Base-by-base conservation (phyloP, 2,329 filamentous ascomycete genomes). In the Pleurostoma richardsiae region DNA sequence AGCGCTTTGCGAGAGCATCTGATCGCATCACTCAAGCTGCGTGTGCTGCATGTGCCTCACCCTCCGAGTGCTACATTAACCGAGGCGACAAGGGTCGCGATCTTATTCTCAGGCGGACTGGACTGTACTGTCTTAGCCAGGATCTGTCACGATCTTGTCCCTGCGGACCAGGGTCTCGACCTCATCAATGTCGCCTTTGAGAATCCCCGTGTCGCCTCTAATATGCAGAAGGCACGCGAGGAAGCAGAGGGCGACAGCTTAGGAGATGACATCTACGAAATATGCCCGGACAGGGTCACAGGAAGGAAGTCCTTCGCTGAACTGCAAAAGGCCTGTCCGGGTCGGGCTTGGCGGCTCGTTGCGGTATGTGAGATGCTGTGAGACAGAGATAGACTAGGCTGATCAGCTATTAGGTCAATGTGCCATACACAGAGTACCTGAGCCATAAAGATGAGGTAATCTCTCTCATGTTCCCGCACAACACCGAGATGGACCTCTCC, bases 401-500 rank as follows among this genome's bases (percentile, higher is more conserved):
- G 19, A 19, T 19, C 19, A 19, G 19, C 19, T 19, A 19, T 19
- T 51, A 85, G 73, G 76, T 96, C 47, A 86, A 99, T 59, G 74
- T 99, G 29, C 87, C 92, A 0, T 96, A 92, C 61, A 61, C 73
- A 5, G 87, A 95, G 56, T 87, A 85, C 0, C 61, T 83, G 40
- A 73, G 76, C 3, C 87, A 95, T 57, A 82, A 88, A 51, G 59
- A 76, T 3, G 76, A 76, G 29, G 79, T 99, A 26, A 78, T 91
- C 36, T 76, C 80, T 3, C 73, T 99, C 19, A 96, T 99, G 63
- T 77, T 86, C 55, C 94, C 94, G 0, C 94, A 99, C 66, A 92
- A 96, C 55, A 99, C 94, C 0, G 94, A 99, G 66, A 99, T 99
- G 94, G 94, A 99, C 59, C 74, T 99, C 1, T 99, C 94, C 4